Base-by-base conservation (phyloP, 345 rosid genomes). In the Aquilaria yunnanensis region DNA sequence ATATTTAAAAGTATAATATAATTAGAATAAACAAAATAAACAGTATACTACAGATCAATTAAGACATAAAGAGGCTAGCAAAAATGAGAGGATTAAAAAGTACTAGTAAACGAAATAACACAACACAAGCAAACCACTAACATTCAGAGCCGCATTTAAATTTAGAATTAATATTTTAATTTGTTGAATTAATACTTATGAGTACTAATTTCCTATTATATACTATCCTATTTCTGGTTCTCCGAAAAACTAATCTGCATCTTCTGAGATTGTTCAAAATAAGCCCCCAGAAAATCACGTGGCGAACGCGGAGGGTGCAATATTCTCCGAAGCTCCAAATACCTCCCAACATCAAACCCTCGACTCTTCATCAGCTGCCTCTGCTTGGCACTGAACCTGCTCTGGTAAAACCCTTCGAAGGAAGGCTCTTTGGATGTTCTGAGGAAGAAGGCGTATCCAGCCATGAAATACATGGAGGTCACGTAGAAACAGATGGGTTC, bases 401-500 rank as follows among this genome's bases (percentile, higher is more conserved):
- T 83, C 32, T 81, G 81, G 65, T 85, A 89, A 57, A 95, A 89
- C 10, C 97, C 93, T 83, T 85, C 90, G 47, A 89, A 87, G 10
- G 96, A 84, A 14, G 99, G 99, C 63, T 91, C 99, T 63, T 70
- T 84, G 1, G 88, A 68, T 2, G 99, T 95, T 74, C 71, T 75
- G 31, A 95, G 96, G 83, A 91, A 95, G 75, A 91, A 95, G 0
- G 85, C 55, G 29, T 89, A 95, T 45, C 96, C 80, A 0, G 80
- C 86, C 85, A 89, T 81, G 78, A 80, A 83, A 60, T 92, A 91
- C 1, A 75, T 31, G 14, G 96, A 83, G 0, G 99, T 89, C 10
- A 83, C 74, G 31, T 72, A 85, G 89, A 85, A 95, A 82, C 99
- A 95, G 23, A 95, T 87, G 0, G 99, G 99, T 32, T 95, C 99